A percentile compares a stretch with the other conserved stretches of the same genome.
phyloP scores from a whole-genome alignment of 148 eudicot species.

The Bassia scoparia region DNA sequence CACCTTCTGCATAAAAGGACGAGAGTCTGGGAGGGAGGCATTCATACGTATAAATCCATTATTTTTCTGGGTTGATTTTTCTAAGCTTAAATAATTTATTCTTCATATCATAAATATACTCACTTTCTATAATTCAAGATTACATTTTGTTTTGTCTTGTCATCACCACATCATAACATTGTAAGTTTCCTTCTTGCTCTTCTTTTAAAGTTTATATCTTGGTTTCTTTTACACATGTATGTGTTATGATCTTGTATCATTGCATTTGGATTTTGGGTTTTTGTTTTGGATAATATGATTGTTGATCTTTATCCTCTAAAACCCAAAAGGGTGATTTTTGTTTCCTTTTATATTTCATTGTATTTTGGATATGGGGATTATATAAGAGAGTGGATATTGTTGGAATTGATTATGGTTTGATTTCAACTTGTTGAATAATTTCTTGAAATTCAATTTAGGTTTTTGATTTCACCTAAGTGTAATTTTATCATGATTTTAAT shows the following conservation, averaged over 20 bases:
- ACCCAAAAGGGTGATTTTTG: background rate
- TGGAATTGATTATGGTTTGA: background rate
- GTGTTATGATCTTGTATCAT: background rate
- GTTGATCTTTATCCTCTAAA: background rate
- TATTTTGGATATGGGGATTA: background rate
- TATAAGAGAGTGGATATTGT: no score
- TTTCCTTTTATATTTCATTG: background rate
- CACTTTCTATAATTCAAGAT: background rate
- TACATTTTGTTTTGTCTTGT: no score
- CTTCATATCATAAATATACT: background rate
- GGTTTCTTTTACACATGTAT: no score
- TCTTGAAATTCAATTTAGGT: background rate
- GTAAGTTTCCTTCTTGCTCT: conserved; percentile 8
- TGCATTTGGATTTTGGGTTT: background rate
- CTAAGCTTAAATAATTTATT: background rate
- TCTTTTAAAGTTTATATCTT: background rate
- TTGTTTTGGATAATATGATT: background rate
- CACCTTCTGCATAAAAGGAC: background rate
- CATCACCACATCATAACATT: background rate
- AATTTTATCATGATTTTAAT: background rate
- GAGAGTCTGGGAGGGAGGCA: background rate
- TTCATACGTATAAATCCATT: no score
- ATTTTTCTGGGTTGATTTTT: background rate
- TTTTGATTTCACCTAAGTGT: background rate
- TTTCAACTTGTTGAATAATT: background rate